Percentiles rank a stretch among this genome's conserved stretches.
Conservation (phyloP, 2,329 filamentous ascomycete species). For the Colletotrichum karsti region DNA sequence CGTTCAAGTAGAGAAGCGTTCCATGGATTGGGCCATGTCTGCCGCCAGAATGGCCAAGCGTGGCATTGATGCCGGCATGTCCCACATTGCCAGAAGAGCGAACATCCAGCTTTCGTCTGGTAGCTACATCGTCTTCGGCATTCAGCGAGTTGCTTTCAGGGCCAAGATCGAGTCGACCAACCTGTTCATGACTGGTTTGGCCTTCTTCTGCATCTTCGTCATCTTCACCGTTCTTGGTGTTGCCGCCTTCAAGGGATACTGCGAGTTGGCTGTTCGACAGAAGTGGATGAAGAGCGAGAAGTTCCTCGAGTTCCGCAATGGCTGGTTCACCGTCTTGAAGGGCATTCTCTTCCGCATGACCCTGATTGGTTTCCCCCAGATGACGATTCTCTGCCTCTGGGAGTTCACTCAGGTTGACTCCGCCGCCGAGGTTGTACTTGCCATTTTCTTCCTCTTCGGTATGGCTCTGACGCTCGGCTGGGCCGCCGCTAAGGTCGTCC, state of each 20-base stretch:
- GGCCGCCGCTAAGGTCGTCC: slow-evolving; percentile 90
- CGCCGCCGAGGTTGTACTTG: slow-evolving; percentile 83
- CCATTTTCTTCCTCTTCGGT: slow-evolving; percentile 87
- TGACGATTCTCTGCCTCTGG: slow-evolving; percentile 91
- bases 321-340: slow-evolving; percentile 92
- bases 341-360: slow-evolving; percentile 92
- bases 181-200: slow-evolving; percentile 89
- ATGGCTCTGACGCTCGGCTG: slow-evolving; percentile 81
- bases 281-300: slow-evolving; percentile 85
- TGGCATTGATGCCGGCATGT: slow-evolving; percentile 41
- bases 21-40: slow-evolving; percentile 40
- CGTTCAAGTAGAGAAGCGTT: slow-evolving; percentile 80
- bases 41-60: slow-evolving; percentile 55
- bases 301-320: slow-evolving; percentile 93
- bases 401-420: slow-evolving; percentile 90
- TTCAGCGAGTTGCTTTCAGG: slow-evolving; percentile 88
- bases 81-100: slow-evolving; percentile 58
- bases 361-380: slow-evolving; percentile 90
- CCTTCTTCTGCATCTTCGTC: slow-evolving; percentile 89
- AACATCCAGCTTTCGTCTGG: slow-evolving; percentile 64
- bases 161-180: slow-evolving; percentile 89
- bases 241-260: slow-evolving; percentile 80
- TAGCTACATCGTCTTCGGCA: slow-evolving; percentile 76
- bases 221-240: slow-evolving; percentile 78
- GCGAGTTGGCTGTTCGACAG: slow-evolving; percentile 78